Evolutionary conservation across 148 eudicot genomes (phyloP).

Genomic region (Camellia japonica): DNA sequence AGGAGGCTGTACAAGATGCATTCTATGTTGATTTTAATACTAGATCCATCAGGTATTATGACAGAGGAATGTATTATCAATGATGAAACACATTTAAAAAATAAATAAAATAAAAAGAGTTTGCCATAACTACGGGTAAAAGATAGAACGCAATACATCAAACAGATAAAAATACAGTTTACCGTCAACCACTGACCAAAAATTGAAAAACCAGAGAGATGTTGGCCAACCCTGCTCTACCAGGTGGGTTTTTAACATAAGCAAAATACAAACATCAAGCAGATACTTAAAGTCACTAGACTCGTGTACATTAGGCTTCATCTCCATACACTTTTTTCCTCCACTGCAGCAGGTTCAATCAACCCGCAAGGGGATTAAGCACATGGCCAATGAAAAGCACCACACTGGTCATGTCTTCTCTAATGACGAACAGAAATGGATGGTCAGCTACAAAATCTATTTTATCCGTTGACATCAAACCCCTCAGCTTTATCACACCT

Average conservation of each 20-base stretch:
- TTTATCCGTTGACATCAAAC: constrained; percentile 11
- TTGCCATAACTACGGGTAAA: not conserved
- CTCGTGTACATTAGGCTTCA: constrained; percentile 1
- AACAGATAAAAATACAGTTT: not conserved
- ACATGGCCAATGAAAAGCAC: constrained; percentile 70
- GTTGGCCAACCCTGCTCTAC: not conserved
- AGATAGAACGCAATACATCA: not conserved
- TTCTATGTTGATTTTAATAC: too few species aligned
- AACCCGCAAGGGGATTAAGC: constrained; percentile 45
- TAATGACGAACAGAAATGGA: constrained; percentile 71
- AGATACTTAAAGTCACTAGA: not conserved
- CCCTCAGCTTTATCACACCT: constrained; percentile 33
- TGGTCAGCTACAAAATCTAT: constrained; percentile 92
- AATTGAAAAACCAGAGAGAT: not conserved
- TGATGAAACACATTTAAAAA: too few species aligned
- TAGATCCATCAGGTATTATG: too few species aligned
- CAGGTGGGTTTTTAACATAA: not conserved
- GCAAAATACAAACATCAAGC: not conserved
- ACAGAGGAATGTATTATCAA: too few species aligned
- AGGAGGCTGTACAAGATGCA: too few species aligned
- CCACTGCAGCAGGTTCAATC: constrained; percentile 8
- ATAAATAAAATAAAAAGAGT: too few species aligned
- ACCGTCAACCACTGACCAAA: not conserved
- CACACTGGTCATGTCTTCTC: constrained; percentile 75
- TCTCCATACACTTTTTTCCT: not conserved